A percentile compares a stretch with the other conserved stretches of the same genome.
Evolutionary conservation across 805 yeast species (phyloP).

Genomic region (Kregervanrija delftensis): DNA sequence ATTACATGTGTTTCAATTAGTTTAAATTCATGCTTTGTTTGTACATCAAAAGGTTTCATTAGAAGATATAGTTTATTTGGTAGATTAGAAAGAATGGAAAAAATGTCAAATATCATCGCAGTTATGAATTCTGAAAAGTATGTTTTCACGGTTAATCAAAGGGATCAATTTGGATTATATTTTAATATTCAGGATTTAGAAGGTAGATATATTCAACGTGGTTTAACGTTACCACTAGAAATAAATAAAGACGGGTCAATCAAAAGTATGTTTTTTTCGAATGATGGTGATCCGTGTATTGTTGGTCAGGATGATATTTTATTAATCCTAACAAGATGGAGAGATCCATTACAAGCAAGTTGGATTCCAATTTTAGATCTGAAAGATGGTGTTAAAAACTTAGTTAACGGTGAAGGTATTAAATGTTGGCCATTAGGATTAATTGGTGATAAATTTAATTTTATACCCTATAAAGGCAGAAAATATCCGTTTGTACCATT

Average conservation of each 20-base stretch:
- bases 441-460: slow-evolving; percentile 59
- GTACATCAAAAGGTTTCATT: slow-evolving; percentile 71
- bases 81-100: slow-evolving; percentile 60
- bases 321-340: slow-evolving; percentile 69
- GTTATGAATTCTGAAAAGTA: slow-evolving; percentile 55
- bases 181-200: slow-evolving; percentile 31
- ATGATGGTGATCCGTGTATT: slow-evolving; percentile 84
- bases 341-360: slow-evolving; percentile 64
- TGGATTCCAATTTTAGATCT: slow-evolving; percentile 85
- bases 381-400: slow-evolving; percentile 41
- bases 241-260: slow-evolving; percentile 17
- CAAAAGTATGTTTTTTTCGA: slow-evolving; percentile 76
- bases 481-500: slow-evolving; percentile 78
- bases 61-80: slow-evolving; percentile 70
- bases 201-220: slow-evolving; percentile 34
- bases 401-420: slow-evolving; percentile 51
- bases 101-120: slow-evolving; percentile 66
- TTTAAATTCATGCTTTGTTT: slow-evolving; percentile 51
- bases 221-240: slow-evolving; percentile 36
- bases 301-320: slow-evolving; percentile 75
- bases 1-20: slow-evolving; percentile 68
- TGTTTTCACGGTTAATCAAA: slow-evolving; percentile 40
- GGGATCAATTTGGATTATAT: slow-evolving; percentile 9
- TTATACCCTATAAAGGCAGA: slow-evolving; percentile 67
- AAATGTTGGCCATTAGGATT: slow-evolving; percentile 87